Evolutionary conservation across 2,329 filamentous ascomycete species (phyloP).

Genomic region (Xylogone sp.): DNA sequence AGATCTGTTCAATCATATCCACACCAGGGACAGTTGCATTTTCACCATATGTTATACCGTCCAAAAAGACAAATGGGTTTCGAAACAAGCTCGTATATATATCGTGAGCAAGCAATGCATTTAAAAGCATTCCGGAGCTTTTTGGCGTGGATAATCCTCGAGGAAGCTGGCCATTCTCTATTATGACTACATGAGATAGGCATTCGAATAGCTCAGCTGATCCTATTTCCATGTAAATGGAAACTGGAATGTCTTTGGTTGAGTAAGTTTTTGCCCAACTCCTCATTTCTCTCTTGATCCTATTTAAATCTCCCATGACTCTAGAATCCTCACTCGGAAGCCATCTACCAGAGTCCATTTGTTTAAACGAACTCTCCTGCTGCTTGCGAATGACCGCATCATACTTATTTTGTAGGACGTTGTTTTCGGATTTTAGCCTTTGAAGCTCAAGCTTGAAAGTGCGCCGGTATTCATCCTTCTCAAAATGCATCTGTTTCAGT

Average conservation of each 20-base stretch:
- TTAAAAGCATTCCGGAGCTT: slow-evolving; percentile 11
- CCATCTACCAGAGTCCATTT: slow-evolving; percentile 12
- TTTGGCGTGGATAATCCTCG: slow-evolving; percentile 3
- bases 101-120: slow-evolving; percentile 11
- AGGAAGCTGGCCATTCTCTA: neutral
- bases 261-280: slow-evolving; percentile 5
- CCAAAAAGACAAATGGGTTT: slow-evolving; percentile 11
- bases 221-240: neutral
- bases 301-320: slow-evolving; percentile 7
- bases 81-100: slow-evolving; percentile 8
- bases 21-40: too few species aligned
- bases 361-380: slow-evolving; percentile 10
- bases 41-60: neutral
- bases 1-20: slow-evolving; percentile 9
- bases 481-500: too few species aligned
- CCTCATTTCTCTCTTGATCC: slow-evolving; percentile 11
- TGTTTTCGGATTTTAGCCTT: slow-evolving; percentile 2
- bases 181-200: slow-evolving; percentile 1
- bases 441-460: slow-evolving; percentile 3
- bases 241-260: neutral
- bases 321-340: slow-evolving; percentile 9
- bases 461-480: too few species aligned
- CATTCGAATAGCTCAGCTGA: slow-evolving; percentile 1
- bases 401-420: neutral
- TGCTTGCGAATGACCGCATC: slow-evolving; percentile 6